Evolutionary conservation across 169 alveolate genomes (phyloP), one percentile per base, ranked within the genome.

Genomic region (Eimeria zaria): DNA sequence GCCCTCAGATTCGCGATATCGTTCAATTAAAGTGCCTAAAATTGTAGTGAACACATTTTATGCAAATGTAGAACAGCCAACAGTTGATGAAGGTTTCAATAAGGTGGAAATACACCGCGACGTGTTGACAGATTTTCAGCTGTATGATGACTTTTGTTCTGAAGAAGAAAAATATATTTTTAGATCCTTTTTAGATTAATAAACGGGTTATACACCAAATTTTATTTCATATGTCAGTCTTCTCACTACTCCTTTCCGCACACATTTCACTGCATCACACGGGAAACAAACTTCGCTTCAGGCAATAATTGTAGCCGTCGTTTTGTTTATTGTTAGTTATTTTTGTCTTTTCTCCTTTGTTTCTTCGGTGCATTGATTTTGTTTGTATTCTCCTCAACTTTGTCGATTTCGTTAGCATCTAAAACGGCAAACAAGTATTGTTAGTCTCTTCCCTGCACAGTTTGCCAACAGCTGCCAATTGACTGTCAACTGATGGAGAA

Each of bases 51-150:
- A 94, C 14, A 67, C 46, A 12, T 94, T 94, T 55, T 94, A 94
- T 58, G 91, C 80, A n/a, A 89, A 94, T 36, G 81, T 94, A 69
- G 96, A 94, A n/a, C 80, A 33, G 36, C 96, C 96, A n/a, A 60
- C 95, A 39, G 58, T 24, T 24, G 94, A 94, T 0, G 94, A 81
- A 27, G 96, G 94, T 11, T 87, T 87, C 24, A 36, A 33, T 2
- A 14, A 51, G 16, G 94, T 87, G 44, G 78, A 87, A 39, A 44
- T 87, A 30, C 48, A 41, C 94, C 27, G 64, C 6, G 94, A 87
- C 33, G 36, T 87, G 9, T 24, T 67, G 18, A 60, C n/a, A 11
- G 94, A 87, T 67, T 87, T 87, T 30, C 36, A 58, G 67, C 94
- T 87, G 58, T 41, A 87, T 48, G 81, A 87, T 27, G 94, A 87